Base-by-base conservation (phyloP, 164 flowering plant species). In the Kalanchoe fedtschenkoi region DNA sequence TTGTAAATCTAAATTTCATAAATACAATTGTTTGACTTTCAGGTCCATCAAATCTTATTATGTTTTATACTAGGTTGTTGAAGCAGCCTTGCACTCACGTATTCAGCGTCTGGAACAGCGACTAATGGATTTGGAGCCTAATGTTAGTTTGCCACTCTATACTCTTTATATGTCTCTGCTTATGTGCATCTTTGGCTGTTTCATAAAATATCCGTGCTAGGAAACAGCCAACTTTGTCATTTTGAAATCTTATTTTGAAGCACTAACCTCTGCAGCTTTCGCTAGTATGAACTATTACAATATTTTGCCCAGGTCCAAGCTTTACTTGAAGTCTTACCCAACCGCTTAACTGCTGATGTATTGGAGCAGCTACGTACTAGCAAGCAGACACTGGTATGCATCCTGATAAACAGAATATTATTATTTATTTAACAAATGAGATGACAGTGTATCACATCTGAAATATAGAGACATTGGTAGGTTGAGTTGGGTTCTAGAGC, bases 401-500 rank as follows among this genome's bases (percentile, higher is more conserved):
- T 26, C 32, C 4, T 51, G 10, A 51, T 10, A 26, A 32, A 51
- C 56, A 10, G 15, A 11, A 51, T 26, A 51, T 24, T 51, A 24
- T n/a, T n/a, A n/a, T n/a, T n/a, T n/a, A n/a, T 16, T 37, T 22
- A 26, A 16, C 32, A 9, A 51, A 11, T 10, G 11, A 51, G 26
- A 24, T 51, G 56, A 26, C 24, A 29, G 17, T 51, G 14, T 32
- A 51, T 51, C 6, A 26, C 56, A 51, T 24, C 26, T 51, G 9
- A 26, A 24, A 11, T 51, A 30, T 51, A 11, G 2, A 55, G 65
- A 64, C 30, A 19, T 2, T 75, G 61, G 41, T 65, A 93, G 99
- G 99, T 93, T 78, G 99, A 90, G 71, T 68, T 90, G 78, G 92
- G 82, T 65, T 93, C 99, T 57, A 80, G 86, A 71, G 96, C 96